A percentile compares a stretch with the other conserved stretches of the same genome.
These are phyloP conservation scores for Collybiopsis confluens DNA, from an alignment of 768 basidiomycete genomes.

Conservation along the genomic window DNA sequence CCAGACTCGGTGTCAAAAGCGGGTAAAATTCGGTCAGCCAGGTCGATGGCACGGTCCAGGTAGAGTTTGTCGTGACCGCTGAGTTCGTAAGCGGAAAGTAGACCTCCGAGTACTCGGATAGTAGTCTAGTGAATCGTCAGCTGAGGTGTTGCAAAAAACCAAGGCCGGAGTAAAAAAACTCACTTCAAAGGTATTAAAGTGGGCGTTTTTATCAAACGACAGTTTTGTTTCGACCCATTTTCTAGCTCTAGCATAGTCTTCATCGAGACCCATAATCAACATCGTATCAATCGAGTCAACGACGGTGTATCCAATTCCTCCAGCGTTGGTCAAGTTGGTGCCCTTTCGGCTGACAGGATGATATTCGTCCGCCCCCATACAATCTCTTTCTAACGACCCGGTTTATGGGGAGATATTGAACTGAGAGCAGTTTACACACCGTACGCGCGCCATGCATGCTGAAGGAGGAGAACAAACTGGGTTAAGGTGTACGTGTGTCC, in stretches of 20 bases:
- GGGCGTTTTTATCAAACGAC: conserved; percentile 71
- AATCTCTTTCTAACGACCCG: conserved; percentile 63
- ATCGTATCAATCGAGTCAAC: conserved; percentile 87
- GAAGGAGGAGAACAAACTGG: conserved; percentile 9
- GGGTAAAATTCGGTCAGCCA: conserved; percentile 81
- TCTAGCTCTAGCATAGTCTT: conserved; percentile 75
- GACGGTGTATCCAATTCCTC: conserved; percentile 87
- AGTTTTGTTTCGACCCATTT: conserved; percentile 71
- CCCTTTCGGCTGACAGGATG: conserved; percentile 77
- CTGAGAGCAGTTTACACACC: conserved; percentile 38
- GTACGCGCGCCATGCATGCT: conserved; percentile 88
- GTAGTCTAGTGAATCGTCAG: conserved; percentile 57
- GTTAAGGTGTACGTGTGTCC: too few relatives aligned
- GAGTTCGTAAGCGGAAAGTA: conserved; percentile 82
- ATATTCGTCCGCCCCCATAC: conserved; percentile 91
- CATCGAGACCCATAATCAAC: conserved; percentile 76
- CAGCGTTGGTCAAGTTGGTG: conserved; percentile 71
- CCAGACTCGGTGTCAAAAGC: conserved; percentile 81
- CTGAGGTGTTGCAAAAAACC: not conserved
- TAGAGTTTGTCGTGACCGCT: conserved; percentile 64
- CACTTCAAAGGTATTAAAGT: conserved; percentile 91
- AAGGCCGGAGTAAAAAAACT: conserved; percentile 20
- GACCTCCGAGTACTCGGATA: conserved; percentile 87
- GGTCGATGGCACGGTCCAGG: conserved; percentile 73
- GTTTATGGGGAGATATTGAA: not conserved